Conservation (phyloP, 2,329 filamentous ascomycete genomes). For the Fusarium agapanthi region DNA sequence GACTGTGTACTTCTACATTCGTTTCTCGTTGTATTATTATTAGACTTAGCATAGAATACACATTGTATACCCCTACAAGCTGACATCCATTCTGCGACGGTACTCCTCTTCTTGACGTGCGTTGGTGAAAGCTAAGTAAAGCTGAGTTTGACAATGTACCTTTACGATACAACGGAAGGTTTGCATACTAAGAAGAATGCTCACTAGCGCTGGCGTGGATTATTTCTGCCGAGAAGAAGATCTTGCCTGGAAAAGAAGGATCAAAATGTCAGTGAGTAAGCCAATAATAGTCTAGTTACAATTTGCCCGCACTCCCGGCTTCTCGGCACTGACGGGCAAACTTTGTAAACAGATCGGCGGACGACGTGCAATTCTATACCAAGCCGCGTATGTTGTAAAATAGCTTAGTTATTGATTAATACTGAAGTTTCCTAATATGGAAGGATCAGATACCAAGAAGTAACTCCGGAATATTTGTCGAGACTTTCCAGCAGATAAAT, state of each 20-base stretch:
- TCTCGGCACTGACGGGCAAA: not conserved
- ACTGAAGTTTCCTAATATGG: not conserved
- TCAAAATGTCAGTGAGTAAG: not conserved
- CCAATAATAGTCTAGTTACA: too few relatives aligned
- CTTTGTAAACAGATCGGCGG: too few relatives aligned
- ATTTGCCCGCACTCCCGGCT: rapidly evolving
- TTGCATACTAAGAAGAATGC: not conserved
- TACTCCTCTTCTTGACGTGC: rapidly evolving
- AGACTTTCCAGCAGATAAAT: too few relatives aligned
- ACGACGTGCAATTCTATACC: too few relatives aligned
- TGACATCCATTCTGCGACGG: rapidly evolving
- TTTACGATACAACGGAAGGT: rapidly evolving
- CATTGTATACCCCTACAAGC: too few relatives aligned
- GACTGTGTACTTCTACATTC: not conserved
- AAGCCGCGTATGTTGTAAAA: too few relatives aligned
- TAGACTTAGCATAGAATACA: not conserved
- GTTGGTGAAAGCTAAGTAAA: too few relatives aligned
- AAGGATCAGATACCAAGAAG: not conserved
- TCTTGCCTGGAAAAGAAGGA: not conserved
- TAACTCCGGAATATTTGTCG: rapidly evolving
- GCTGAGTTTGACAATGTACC: rapidly evolving
- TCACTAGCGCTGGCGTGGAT: too few relatives aligned
- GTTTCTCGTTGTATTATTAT: not conserved
- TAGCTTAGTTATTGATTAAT: too few relatives aligned
- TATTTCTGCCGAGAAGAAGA: rapidly evolving